Base-by-base conservation (phyloP, 2,329 filamentous ascomycete species). In the Teratosphaeriaceae sp. region DNA sequence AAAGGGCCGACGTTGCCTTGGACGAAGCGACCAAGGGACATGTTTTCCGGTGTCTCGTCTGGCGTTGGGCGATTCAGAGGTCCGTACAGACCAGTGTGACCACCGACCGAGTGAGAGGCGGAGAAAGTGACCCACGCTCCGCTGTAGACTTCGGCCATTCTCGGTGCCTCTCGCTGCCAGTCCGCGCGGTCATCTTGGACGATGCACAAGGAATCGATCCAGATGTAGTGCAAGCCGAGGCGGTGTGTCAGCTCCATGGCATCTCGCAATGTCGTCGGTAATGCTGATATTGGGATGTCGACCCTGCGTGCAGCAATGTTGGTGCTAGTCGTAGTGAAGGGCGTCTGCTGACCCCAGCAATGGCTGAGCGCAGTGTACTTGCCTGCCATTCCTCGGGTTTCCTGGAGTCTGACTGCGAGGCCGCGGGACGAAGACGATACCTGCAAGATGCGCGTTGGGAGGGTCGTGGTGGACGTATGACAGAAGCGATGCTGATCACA, bases 141-240 rank as follows among this genome's bases (percentile, higher is more conserved):
- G n/a, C n/a, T n/a, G n/a, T n/a, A n/a, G n/a, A n/a, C n/a, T n/a
- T n/a, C n/a, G n/a, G n/a, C n/a, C n/a, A n/a, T n/a, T n/a, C n/a
- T n/a, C n/a, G n/a, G n/a, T n/a, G 40, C 20, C 22, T 42, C 27
- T n/a, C 18, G 15, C 30, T 42, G 16, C 40, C 40, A 42, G 21
- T 42, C 40, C 16, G 16, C 18, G 15, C 8, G 13, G 15, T 42
- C 30, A 20, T 35, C 21, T 20, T 40, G 37, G 19, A 26, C 18
- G 19, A 40, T 40, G 27, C 37, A 40, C 11, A 40, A 11, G 7
- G 21, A 27, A 22, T 40, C 37, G 6, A 40, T 29, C 37, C 37
- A 40, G 7, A 40, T 6, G 27, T 40, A 40, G 15, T 23, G 9
- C 4, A 33, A 7, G 8, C 38, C 38, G 8, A 41, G 38, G 5